phyloP scores from a whole-genome alignment of 169 alveolate species.

The Cryptosporidium tyzzeri region DNA sequence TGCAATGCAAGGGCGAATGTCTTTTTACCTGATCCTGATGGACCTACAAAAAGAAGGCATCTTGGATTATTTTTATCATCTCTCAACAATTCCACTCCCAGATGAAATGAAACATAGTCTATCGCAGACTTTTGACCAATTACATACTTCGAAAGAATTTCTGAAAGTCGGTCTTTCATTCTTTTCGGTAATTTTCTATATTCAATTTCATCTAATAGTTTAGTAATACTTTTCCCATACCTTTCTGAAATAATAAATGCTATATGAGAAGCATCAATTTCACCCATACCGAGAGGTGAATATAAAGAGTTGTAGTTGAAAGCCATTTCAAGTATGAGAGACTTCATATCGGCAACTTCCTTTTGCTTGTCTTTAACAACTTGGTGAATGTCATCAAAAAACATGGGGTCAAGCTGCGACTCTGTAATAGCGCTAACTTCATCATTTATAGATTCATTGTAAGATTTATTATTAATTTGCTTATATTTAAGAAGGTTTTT shows the following conservation, averaged over 20 bases:
- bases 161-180: constrained; percentile 6
- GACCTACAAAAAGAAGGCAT: constrained; percentile 15
- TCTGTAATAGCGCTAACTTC: not conserved
- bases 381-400: constrained; percentile 15
- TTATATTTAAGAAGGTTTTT: constrained; percentile 20
- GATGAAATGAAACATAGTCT: constrained; percentile 8
- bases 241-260: constrained; percentile 47
- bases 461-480: constrained; percentile 1
- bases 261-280: constrained; percentile 55
- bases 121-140: constrained; percentile 39
- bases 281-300: constrained; percentile 42
- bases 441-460: constrained; percentile 28
- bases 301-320: not conserved
- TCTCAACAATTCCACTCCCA: not conserved
- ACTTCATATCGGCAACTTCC: constrained; percentile 20
- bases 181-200: constrained; percentile 25
- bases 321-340: constrained; percentile 19
- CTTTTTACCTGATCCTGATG: constrained; percentile 43
- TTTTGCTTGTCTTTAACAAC: not conserved
- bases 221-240: not conserved
- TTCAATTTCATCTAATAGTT: constrained; percentile 15
- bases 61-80: constrained; percentile 10
- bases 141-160: constrained; percentile 16
- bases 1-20: constrained; percentile 19
- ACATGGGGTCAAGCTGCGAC: constrained; percentile 22